A percentile compares a stretch with the other conserved stretches of the same genome.
Evolutionary conservation across 768 basidiomycete genomes (phyloP).

Genomic region (Mycena alexandri): DNA sequence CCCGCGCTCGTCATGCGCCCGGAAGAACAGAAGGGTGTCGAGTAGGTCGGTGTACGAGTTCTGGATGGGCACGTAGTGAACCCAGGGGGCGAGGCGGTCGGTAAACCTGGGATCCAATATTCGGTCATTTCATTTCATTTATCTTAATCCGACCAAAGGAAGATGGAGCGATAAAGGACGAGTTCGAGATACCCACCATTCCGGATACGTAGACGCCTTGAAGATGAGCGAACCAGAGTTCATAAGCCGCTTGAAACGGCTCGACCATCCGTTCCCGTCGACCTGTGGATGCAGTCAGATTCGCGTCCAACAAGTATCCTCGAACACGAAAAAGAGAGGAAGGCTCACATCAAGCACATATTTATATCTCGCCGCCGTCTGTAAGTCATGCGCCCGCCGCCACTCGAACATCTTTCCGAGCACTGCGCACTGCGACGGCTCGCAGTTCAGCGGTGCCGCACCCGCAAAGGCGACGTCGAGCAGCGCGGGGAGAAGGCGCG

Average conservation of each 20-base stretch:
- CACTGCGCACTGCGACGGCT: conserved; percentile 54
- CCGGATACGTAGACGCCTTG: conserved; percentile 73
- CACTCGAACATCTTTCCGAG: conserved; percentile 63
- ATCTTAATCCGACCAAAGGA: no score
- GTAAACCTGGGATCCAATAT: conserved; percentile 57
- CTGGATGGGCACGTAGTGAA: conserved; percentile 80
- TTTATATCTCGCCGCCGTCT: conserved; percentile 65
- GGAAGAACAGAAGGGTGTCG: conserved; percentile 80
- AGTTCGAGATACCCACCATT: conserved; percentile 5
- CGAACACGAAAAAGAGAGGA: not conserved
- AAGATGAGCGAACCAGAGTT: conserved; percentile 70
- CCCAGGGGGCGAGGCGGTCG: conserved; percentile 71
- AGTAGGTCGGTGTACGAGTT: conserved; percentile 74
- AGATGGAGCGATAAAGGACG: not conserved
- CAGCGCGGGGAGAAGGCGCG: conserved; percentile 58
- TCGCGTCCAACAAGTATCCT: not conserved
- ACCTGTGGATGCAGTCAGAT: conserved; percentile 47
- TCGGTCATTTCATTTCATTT: no score
- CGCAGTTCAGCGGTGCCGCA: conserved; percentile 53
- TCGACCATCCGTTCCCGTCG: conserved; percentile 73
- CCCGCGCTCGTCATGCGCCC: conserved; percentile 71
- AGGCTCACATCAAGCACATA: conserved; percentile 68
- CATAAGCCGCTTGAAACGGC: conserved; percentile 72
- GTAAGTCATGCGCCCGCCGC: conserved; percentile 52
- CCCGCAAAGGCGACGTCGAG: conserved; percentile 68